A percentile compares a stretch with the other conserved stretches of the same genome.
These are phyloP conservation scores for Phytophthora sojae DNA, from an alignment of 352 stramenopile genomes.

Conservation along the genomic window DNA sequence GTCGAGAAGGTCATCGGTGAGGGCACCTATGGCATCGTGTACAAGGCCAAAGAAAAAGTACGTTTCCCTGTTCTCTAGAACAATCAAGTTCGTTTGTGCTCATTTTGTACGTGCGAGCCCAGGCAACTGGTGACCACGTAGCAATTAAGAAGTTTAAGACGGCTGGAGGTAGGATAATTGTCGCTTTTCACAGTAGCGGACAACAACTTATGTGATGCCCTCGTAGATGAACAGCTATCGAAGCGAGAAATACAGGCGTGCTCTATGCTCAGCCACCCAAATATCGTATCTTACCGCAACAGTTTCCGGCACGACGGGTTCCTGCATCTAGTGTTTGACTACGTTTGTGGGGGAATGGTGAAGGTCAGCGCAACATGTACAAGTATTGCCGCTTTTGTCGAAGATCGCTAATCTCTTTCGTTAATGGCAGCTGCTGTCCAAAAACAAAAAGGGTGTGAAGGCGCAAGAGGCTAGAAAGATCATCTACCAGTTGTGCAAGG, in stretches of 20 bases:
- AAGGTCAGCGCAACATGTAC: conserved; percentile 47
- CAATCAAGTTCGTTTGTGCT: not conserved
- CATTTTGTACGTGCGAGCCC: not conserved
- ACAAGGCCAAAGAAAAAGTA: conserved; percentile 83
- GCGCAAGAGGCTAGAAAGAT: conserved; percentile 55
- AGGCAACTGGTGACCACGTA: conserved; percentile 72
- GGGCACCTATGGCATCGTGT: conserved; percentile 86
- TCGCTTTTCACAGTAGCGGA: not conserved
- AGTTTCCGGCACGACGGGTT: conserved; percentile 83
- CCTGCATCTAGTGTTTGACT: conserved; percentile 85
- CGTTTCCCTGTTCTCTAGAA: not conserved
- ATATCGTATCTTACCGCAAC: conserved; percentile 86
- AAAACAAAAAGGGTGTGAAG: conserved; percentile 69
- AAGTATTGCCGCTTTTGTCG: not conserved
- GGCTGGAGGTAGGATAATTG: conserved; percentile 43
- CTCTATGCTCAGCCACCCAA: conserved; percentile 82
- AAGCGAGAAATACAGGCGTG: conserved; percentile 85
- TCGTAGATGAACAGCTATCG: conserved; percentile 73
- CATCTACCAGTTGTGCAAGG: conserved; percentile 79
- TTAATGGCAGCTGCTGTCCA: conserved; percentile 54
- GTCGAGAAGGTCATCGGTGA: conserved; percentile 87
- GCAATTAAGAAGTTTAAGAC: conserved; percentile 90
- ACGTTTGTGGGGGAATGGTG: conserved; percentile 70
- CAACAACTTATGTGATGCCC: not conserved
- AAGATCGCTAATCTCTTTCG: not conserved